phyloP scores from a whole-genome alignment of 2,329 filamentous ascomycete species.

The Neoarthrinium moseri region DNA sequence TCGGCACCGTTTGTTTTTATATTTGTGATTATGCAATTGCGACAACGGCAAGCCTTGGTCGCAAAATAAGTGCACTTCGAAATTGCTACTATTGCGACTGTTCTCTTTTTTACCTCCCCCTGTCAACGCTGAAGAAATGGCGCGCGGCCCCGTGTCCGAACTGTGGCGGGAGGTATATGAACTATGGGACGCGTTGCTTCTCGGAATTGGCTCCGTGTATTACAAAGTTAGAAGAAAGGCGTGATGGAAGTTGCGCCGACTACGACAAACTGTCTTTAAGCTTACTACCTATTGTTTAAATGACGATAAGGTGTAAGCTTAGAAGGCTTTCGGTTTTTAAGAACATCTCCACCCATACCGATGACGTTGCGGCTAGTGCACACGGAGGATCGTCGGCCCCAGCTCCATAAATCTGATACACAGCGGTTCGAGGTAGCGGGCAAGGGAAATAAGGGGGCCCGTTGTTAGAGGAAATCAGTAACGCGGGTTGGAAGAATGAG shows the following conservation, averaged over 20 bases:
- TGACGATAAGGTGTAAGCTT: neutral
- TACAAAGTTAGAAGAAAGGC: constrained; percentile 6
- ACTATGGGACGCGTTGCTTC: constrained; percentile 10
- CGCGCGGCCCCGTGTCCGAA: neutral
- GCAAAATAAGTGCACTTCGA: neutral
- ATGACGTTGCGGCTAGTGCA: constrained; percentile 2
- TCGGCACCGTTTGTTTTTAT: no score
- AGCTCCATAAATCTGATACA: constrained; percentile 7
- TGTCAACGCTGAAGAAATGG: constrained; percentile 3
- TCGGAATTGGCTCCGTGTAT: constrained; percentile 10
- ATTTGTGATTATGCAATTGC: no score
- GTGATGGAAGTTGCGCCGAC: neutral
- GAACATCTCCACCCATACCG: no score
- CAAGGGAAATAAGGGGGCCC: neutral
- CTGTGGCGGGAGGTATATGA: constrained; percentile 9
- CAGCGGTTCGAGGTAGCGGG: constrained; percentile 2
- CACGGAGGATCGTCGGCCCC: constrained; percentile 1
- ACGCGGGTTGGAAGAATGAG: neutral
- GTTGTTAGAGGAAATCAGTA: neutral
- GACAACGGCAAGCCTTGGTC: neutral
- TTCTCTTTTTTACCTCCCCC: neutral
- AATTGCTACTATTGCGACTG: neutral
- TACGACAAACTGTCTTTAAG: no score
- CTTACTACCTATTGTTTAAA: no score
- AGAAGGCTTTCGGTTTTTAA: no score